Conservation (phyloP, 108 stramenopile genomes). For the Pseudonitzschia multiseries region DNA sequence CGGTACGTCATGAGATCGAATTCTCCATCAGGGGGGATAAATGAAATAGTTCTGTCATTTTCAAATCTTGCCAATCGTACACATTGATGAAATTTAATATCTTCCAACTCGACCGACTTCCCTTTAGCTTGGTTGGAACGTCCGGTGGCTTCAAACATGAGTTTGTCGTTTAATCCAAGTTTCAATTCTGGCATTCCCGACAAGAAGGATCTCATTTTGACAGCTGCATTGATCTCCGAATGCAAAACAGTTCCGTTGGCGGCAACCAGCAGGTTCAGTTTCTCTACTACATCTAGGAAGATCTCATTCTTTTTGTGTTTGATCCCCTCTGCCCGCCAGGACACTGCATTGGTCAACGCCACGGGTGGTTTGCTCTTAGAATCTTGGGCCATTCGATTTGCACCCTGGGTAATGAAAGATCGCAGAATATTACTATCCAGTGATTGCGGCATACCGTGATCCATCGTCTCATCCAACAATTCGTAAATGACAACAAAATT, state of each 20-base stretch:
- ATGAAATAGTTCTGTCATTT: conserved; percentile 98
- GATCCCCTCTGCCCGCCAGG: conserved; percentile 98
- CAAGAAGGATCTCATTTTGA: conserved; percentile 95
- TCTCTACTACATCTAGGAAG: conserved; percentile 99
- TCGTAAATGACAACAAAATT: conserved; percentile 99
- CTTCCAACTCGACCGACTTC: conserved; percentile 98
- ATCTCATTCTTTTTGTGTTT: conserved; percentile 99
- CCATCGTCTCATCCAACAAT: conserved; percentile 99
- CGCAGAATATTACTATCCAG: conserved; percentile 86
- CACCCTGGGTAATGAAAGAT: conserved; percentile 93
- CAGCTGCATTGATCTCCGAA: conserved; percentile 87
- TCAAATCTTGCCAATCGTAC: conserved; percentile 98
- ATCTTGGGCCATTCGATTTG: conserved; percentile 90
- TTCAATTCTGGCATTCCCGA: conserved; percentile 98
- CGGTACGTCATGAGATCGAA: conserved; percentile 99
- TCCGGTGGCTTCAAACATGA: conserved; percentile 90
- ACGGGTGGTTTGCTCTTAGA: conserved; percentile 88
- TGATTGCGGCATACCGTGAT: conserved; percentile 97
- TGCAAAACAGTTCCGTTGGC: conserved; percentile 96
- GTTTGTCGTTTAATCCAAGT: conserved; percentile 99
- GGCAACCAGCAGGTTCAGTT: conserved; percentile 96
- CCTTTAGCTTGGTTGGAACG: conserved; percentile 58
- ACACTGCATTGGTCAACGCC: conserved; percentile 97
- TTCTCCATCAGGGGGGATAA: conserved; percentile 99
- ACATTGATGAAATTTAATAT: conserved; percentile 99